Evolutionary conservation across 495 filamentous ascomycete genomes (phyloP), one percentile per base, ranked within the genome.

Genomic region (Trichocladium uniseriatum): DNA sequence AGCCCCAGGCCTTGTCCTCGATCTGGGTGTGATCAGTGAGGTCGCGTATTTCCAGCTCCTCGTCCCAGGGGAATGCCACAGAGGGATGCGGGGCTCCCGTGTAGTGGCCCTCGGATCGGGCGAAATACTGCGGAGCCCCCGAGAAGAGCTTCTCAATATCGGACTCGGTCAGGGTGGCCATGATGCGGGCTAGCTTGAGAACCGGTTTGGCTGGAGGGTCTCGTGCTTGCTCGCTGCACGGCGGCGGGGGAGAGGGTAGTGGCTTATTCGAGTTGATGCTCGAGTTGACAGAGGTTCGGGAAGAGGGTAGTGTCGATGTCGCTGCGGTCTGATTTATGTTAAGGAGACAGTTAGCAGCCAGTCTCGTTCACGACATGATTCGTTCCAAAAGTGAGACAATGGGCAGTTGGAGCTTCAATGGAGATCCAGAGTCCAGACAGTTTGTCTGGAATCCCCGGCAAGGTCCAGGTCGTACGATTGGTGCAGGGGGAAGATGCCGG

Each of bases 111-210:
- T 68, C 75, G 63, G 69, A 79, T 57, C 67, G 71, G 64, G 65
- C 79, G 54, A 82, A 73, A 61, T 84, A 89, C 58, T 86, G 84
- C 32, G 84, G 84, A 13, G 84, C 84, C n/a, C 83, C 84, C 24
- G 83, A 86, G 60, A 89, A 83, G 31, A 89, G 70, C 41, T 78
- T 76, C 60, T 83, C 81, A 49, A 86, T 61, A 41, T 87, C 82
- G 19, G 72, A 67, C 21, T 75, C 74, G 24, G 71, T 77, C 38
- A 86, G 66, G n/a, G 72, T 70, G 38, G 73, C 61, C 65, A 78
- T 77, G 58, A 77, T 78, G 61, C 75, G 64, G 43, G 69, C 62
- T 13, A 77, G 64, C 50, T 70, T 74, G 32, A 77, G 49, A 31
- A 72, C 62, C 6, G 69, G 69, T 43, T 58, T 66, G 19, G 51